Base-by-base conservation (phyloP, 306 rosid species). In the Sicyos baderoa region DNA sequence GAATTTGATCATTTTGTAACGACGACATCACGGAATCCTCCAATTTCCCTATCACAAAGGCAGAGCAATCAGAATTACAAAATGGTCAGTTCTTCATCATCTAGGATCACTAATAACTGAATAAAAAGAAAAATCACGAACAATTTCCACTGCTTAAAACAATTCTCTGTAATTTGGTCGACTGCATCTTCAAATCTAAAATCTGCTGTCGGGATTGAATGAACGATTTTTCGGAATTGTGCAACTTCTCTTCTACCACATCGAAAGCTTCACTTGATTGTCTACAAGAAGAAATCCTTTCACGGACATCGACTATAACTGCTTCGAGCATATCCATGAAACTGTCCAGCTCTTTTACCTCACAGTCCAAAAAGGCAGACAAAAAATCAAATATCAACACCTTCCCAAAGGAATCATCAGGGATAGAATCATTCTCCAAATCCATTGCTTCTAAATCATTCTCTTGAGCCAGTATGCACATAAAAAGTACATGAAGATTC, bases 291-390 rank as follows among this genome's bases (percentile, higher is more conserved):
- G 84, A 85, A 74, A 85, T 80, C 76, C 75, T 83, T 58, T 49
- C 81, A 81, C 77, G 91, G 72, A 90, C 91, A 73, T 83, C 82
- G 76, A 86, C 73, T 29, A 84, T 81, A 77, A 85, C 96, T 73
- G 75, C 85, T 72, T 78, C 85, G 74, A 90, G 83, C 75, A 81
- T 77, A 64, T 73, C 95, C 91, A 88, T 81, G 89, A 84, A 85
- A 80, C 71, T 64, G 81, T 83, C 90, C 83, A 94, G 84, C 86
- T 84, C 96, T 85, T 86, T 85, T 77, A 84, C 96, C 89, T 90
- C 99, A 14, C 89, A 85, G 77, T 85, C 89, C 68, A 94, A 85
- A 76, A 94, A 74, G 73, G 82, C 82, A 51, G 89, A 90, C 84
- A 88, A 82, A 49, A 86, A 84, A 82, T 88, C 91, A 71, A 85